Evolutionary conservation across 106 monocot genomes (phyloP), one percentile per base, ranked within the genome.

Genomic region (Xerophyta viscosa): DNA sequence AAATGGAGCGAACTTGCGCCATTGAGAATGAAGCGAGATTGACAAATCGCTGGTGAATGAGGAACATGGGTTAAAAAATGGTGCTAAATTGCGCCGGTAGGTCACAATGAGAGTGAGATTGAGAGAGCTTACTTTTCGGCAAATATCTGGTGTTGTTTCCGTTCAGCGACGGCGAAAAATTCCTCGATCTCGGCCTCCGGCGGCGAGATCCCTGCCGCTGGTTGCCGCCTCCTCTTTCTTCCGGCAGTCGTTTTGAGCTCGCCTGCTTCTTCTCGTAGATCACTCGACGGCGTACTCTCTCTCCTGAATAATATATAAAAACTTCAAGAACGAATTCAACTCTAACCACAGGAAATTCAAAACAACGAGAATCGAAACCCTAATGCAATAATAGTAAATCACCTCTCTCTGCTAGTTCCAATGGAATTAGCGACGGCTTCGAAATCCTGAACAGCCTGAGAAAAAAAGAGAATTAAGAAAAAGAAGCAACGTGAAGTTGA

Each of bases 161-260:
- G 57, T 76, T 91, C 90, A 17, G 70, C 74, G 0, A 37, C 51
- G 0, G 68, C 63, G 61, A 91, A 91, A 71, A 91, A 91, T 10
- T 74, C 84, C 41, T 91, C 90, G 31, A 91, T 67, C 55, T 91
- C 84, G 29, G 41, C 62, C 46, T 65, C 71, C 8, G 71, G 50
- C 19, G 77, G 84, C 58, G 41, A 61, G 43, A 20, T 39, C 58
- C 9, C 5, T 6, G 33, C 7, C 24, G n/a, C n/a, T n/a, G 13
- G 17, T 11, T 21, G 14, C 29, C n/a, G 24, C 4, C 22, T 18
- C 24, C 2, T 24, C 29, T 23, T 8, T 46, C 52, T 30, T 28
- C 50, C 58, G n/a, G 58, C 62, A 53, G 57, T 59, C 19, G 61
- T 69, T 46, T 75, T 68, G 24, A 71, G 57, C 29, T 61, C 60